phyloP scores from a whole-genome alignment of 768 basidiomycete species.

The Candolleomyces eurysporus region DNA sequence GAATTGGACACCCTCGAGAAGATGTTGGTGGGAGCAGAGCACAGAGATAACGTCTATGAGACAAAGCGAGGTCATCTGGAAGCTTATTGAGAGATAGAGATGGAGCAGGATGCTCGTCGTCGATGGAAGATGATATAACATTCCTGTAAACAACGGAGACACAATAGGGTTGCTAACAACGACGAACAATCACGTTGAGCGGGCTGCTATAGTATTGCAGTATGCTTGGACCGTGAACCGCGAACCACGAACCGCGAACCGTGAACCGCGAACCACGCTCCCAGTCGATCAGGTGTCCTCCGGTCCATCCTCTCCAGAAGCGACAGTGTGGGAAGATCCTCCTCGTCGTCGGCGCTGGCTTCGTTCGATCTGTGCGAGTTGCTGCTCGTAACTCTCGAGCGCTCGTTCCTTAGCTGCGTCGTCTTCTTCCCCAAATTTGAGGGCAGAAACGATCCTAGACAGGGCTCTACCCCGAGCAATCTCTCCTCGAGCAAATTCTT shows the following conservation, averaged over 20 bases:
- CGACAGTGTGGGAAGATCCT: neutral
- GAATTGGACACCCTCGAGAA: no score
- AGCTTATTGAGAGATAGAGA: no score
- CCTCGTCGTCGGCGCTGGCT: neutral
- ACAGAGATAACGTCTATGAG: no score
- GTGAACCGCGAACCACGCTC: no score
- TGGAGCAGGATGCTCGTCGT: no score
- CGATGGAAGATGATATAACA: no score
- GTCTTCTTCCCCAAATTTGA: neutral
- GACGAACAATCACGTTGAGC: no score
- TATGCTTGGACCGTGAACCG: neutral
- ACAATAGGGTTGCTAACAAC: no score
- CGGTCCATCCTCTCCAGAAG: neutral
- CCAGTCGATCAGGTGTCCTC: no score
- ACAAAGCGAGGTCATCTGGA: no score
- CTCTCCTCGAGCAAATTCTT: neutral
- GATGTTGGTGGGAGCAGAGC: no score
- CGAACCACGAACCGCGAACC: slow-evolving; percentile 22
- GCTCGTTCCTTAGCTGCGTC: neutral
- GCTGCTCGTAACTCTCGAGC: neutral
- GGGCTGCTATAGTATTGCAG: neutral
- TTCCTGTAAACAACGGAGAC: no score
- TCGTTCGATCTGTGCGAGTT: neutral
- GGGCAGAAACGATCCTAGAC: neutral
- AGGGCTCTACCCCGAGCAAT: neutral